Evolutionary conservation across 495 filamentous ascomycete genomes (phyloP).

Genomic region (Apodospora peruviana): DNA sequence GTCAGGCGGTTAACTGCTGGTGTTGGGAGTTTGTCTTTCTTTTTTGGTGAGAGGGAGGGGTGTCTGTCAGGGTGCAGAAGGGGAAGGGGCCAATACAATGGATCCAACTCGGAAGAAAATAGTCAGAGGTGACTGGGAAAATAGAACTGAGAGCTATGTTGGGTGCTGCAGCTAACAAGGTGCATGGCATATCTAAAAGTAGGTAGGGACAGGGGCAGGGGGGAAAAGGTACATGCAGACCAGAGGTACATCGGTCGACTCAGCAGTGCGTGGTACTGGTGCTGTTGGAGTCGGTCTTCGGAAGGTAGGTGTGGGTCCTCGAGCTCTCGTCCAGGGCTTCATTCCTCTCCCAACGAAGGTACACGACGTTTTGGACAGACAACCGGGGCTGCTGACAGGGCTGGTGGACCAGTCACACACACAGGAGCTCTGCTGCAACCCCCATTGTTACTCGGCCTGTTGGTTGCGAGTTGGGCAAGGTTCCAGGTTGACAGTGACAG

Average conservation of each 20-base stretch:
- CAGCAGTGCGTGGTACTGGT: not conserved
- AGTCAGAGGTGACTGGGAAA: conserved; percentile 21
- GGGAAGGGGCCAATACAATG: conserved; percentile 1
- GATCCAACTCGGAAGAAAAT: conserved; percentile 14
- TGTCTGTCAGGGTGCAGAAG: not conserved
- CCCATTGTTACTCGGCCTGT: conserved; percentile 10
- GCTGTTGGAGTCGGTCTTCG: conserved; percentile 18
- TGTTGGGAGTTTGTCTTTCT: conserved; percentile 3
- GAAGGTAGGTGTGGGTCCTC: conserved; percentile 5
- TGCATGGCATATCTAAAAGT: conserved; percentile 24
- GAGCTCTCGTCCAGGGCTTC: no score
- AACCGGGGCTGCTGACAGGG: conserved; percentile 8
- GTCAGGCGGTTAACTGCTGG: conserved; percentile 8
- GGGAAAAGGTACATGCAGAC: conserved; percentile 12
- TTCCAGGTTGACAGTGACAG: not conserved
- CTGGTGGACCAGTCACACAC: conserved; percentile 21
- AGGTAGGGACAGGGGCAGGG: conserved; percentile 14
- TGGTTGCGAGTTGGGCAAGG: conserved; percentile 11
- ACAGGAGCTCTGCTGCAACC: conserved; percentile 3
- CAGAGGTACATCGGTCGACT: conserved; percentile 11
- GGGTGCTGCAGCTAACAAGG: conserved; percentile 17
- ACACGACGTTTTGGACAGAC: conserved; percentile 3
- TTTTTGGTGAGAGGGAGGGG: conserved; percentile 1
- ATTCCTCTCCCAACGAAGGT: conserved; percentile 1
- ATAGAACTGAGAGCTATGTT: conserved; percentile 23